Evolutionary conservation across 225 moss, liverwort and hornwort genomes (phyloP).

Genomic region (Physcomitrium patens): DNA sequence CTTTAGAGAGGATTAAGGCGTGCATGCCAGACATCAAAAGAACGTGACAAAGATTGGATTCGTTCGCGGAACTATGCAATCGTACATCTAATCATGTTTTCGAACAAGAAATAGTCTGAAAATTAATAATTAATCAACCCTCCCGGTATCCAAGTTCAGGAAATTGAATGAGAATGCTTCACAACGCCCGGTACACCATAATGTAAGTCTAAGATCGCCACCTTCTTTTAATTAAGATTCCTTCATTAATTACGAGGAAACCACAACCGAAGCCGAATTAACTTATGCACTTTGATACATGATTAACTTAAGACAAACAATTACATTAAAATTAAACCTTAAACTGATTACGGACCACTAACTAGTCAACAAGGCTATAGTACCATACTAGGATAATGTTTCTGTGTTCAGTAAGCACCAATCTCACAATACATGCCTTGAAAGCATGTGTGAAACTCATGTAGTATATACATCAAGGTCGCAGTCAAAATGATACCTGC

Average conservation of each 20-base stretch:
- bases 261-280: slow-evolving; percentile 2
- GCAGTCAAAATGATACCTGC: slow-evolving; percentile 54
- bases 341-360: not conserved
- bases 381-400: not conserved
- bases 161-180: not conserved
- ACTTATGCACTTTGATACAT: not conserved
- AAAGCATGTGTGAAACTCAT: not conserved
- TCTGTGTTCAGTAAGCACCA: not conserved
- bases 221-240: slow-evolving; percentile 12
- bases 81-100: not conserved
- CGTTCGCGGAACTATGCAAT: not conserved
- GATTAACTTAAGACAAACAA: too few species aligned
- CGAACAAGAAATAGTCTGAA: slow-evolving; percentile 8
- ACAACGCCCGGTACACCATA: not conserved
- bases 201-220: not conserved
- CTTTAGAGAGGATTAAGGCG: not conserved
- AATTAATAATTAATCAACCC: not conserved
- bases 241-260: not conserved
- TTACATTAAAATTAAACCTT: not conserved
- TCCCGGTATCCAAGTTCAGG: not conserved
- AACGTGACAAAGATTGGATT: not conserved
- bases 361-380: slow-evolving; percentile 2
- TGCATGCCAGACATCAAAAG: not conserved
- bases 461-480: not conserved
- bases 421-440: not conserved